A percentile compares a stretch with the other conserved stretches of the same genome.
Conservation (phyloP, 2,329 filamentous ascomycete species). For the Epichloe gansuensis region DNA sequence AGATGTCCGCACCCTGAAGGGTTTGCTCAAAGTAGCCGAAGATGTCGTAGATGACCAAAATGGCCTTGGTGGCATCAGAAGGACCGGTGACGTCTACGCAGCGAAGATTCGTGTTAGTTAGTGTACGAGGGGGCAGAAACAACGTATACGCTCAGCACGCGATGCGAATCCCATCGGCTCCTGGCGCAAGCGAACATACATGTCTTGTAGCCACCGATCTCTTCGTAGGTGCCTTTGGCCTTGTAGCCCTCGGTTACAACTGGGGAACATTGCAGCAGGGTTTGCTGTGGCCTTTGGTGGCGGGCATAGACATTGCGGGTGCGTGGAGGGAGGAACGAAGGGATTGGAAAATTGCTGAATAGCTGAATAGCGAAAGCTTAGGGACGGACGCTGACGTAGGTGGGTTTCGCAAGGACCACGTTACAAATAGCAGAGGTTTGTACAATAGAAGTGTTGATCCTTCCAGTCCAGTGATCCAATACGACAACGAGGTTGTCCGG, state of each 20-base stretch:
- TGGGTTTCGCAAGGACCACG: no score
- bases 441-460: no score
- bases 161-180: not conserved
- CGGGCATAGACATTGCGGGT: conserved; percentile 36
- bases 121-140: not conserved
- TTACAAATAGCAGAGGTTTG: no score
- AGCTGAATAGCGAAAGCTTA: no score
- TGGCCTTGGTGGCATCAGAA: conserved; percentile 39
- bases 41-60: conserved; percentile 54
- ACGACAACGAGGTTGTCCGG: no score
- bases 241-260: conserved; percentile 43
- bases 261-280: conserved; percentile 47
- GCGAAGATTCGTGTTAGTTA: not conserved
- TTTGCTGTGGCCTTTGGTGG: conserved; percentile 40
- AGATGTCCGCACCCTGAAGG: conserved; percentile 57
- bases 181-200: conserved; percentile 17
- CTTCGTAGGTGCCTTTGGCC: conserved; percentile 43
- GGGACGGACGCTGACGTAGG: no score
- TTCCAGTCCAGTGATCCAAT: no score
- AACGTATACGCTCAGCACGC: not conserved
- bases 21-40: conserved; percentile 62
- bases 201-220: conserved; percentile 43
- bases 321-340: not conserved
- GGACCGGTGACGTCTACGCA: conserved; percentile 34
- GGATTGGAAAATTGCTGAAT: no score